Evolutionary conservation across 2,329 filamentous ascomycete genomes (phyloP).

Genomic region (Xylaria sp.): DNA sequence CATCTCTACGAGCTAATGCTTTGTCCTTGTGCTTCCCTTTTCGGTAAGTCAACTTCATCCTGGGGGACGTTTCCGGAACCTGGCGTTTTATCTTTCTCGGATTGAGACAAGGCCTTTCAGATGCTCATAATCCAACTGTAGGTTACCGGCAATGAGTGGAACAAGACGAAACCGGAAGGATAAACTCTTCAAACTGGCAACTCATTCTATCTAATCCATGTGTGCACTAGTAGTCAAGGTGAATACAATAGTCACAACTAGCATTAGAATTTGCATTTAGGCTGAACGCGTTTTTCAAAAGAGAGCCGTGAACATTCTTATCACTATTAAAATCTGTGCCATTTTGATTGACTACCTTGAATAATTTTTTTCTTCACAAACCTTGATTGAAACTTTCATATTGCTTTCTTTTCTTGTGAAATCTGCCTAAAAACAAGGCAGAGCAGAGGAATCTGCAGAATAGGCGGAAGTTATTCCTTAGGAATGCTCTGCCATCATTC

Average conservation of each 20-base stretch:
- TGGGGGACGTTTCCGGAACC: constrained; percentile 33
- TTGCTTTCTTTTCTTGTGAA: not conserved
- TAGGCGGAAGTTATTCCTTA: not conserved
- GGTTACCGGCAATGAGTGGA: not conserved
- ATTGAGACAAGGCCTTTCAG: constrained; percentile 23
- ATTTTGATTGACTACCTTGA: constrained; percentile 23
- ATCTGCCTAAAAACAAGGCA: not conserved
- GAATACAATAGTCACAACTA: not conserved
- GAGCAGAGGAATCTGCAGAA: not conserved
- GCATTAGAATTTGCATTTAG: not conserved
- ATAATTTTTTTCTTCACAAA: constrained; percentile 12
- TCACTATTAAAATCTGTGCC: not conserved
- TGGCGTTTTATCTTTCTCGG: constrained; percentile 13
- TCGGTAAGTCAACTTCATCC: not conserved
- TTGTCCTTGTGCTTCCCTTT: constrained; percentile 34
- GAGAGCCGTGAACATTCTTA: not conserved
- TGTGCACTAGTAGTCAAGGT: not conserved
- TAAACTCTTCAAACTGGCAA: not conserved
- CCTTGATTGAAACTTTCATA: constrained; percentile 14
- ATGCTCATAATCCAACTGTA: constrained; percentile 8
- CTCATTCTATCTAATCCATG: not conserved
- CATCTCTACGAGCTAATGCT: constrained; percentile 19
- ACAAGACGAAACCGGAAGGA: constrained; percentile 28
- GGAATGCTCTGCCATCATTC: not conserved
- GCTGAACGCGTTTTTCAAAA: not conserved